phyloP scores from a whole-genome alignment of 257 asterid genomes.

The Orobanche coerulescens region DNA sequence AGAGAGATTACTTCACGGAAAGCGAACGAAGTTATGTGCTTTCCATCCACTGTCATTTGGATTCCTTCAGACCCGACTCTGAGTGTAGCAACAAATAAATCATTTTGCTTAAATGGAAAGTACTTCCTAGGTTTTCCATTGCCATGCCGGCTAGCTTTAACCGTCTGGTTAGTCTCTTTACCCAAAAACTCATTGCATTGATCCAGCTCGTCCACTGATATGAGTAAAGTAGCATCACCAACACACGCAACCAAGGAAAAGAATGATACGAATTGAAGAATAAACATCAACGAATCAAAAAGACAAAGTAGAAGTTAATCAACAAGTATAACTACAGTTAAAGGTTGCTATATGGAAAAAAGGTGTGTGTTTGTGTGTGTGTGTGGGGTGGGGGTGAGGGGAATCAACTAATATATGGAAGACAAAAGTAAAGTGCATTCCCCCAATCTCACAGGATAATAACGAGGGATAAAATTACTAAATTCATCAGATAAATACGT shows the following conservation, averaged over 20 bases:
- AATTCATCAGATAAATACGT: background rate
- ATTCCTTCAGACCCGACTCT: constrained; percentile 94
- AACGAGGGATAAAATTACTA: background rate
- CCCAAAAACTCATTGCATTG: constrained; percentile 78
- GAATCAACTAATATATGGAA: background rate
- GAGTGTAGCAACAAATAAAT: constrained; percentile 79
- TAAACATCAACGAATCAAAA: constrained; percentile 3
- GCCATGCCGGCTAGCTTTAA: constrained; percentile 28
- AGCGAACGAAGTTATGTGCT: constrained; percentile 83
- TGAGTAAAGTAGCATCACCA: constrained; percentile 20
- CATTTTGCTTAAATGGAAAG: constrained; percentile 86
- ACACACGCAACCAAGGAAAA: constrained; percentile 16
- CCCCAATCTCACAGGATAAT: background rate
- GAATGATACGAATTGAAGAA: background rate
- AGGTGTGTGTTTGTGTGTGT: no score
- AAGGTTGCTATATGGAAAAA: background rate
- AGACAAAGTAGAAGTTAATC: background rate
- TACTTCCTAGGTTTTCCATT: constrained; percentile 49
- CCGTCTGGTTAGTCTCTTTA: constrained; percentile 47
- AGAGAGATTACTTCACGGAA: constrained; percentile 72
- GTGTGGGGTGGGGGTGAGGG: no score
- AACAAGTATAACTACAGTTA: background rate
- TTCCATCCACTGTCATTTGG: constrained; percentile 97
- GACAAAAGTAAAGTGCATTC: background rate
- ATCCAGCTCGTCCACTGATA: constrained; percentile 87